A percentile compares a stretch with the other conserved stretches of the same genome.
Conservation (phyloP, 352 stramenopile species). For the Blastocystis sp. region DNA sequence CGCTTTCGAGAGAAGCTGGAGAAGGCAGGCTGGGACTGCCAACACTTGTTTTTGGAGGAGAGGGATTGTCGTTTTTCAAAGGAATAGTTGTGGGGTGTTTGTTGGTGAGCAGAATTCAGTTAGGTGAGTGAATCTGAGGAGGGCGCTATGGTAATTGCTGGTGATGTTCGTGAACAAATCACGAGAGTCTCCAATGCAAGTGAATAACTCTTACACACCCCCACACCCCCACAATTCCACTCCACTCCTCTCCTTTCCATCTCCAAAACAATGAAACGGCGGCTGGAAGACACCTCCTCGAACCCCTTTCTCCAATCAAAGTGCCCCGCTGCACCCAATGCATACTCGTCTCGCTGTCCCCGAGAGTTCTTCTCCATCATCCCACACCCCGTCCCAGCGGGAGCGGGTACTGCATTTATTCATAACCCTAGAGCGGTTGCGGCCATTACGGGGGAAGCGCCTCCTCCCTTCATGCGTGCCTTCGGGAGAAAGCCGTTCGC, state of each 20-base stretch:
- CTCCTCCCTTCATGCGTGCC: neutral
- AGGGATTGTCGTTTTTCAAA: constrained; percentile 2
- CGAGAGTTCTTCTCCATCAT: constrained; percentile 30
- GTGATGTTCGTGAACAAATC: no score
- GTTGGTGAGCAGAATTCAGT: no score
- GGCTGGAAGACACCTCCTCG: neutral
- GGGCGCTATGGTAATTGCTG: no score
- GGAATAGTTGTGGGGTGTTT: neutral
- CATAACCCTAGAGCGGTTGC: neutral
- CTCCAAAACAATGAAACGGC: neutral
- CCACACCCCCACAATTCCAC: no score
- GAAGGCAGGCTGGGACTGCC: constrained; percentile 26
- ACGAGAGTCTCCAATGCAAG: no score
- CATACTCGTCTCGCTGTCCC: neutral
- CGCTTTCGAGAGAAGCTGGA: neutral
- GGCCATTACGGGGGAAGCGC: constrained; percentile 6
- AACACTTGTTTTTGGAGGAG: constrained; percentile 67
- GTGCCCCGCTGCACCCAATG: neutral
- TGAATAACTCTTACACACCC: no score
- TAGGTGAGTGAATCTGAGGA: no score
- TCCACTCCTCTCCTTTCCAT: no score
- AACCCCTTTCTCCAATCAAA: neutral
- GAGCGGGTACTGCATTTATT: neutral
- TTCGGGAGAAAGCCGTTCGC: neutral
- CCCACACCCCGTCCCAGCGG: constrained; percentile 3